Conservation (phyloP, 352 stramenopile species). For the Thalassiosira exigua region DNA sequence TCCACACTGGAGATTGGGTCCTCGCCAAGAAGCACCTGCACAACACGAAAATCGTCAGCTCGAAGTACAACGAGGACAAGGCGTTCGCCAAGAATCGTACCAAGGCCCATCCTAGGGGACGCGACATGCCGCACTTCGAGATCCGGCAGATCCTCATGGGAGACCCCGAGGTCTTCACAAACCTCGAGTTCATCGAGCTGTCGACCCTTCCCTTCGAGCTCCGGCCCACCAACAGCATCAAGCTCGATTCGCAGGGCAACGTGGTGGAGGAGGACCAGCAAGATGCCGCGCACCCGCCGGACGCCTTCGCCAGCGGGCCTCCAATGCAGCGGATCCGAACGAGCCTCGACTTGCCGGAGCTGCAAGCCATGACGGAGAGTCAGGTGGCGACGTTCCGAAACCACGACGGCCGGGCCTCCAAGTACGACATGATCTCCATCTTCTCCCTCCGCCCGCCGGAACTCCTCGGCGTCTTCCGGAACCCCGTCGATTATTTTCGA, state of each 20-base stretch:
- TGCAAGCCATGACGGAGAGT: not conserved
- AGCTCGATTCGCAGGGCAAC: not conserved
- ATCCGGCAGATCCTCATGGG: not conserved
- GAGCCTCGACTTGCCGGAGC: not conserved
- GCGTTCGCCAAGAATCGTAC: slow-evolving; percentile 12
- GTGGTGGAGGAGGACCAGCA: not conserved
- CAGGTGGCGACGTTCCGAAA: slow-evolving; percentile 11
- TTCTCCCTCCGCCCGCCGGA: slow-evolving; percentile 10
- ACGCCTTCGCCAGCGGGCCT: not conserved
- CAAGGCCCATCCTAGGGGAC: slow-evolving; percentile 9
- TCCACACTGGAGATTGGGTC: slow-evolving; percentile 8
- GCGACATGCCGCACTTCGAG: slow-evolving; percentile 2
- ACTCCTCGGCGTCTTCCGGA: slow-evolving; percentile 1
- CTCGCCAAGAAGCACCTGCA: slow-evolving; percentile 13
- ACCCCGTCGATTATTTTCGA: slow-evolving; percentile 13
- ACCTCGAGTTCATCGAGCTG: not conserved
- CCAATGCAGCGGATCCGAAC: slow-evolving; percentile 10
- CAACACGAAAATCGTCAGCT: slow-evolving; percentile 19
- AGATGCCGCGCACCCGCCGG: not conserved
- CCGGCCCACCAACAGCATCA: slow-evolving; percentile 2
- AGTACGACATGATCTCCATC: slow-evolving; percentile 7
- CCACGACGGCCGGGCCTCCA: not conserved
- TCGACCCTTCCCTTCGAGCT: slow-evolving; percentile 5
- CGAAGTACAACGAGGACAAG: slow-evolving; percentile 21
- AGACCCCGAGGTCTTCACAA: slow-evolving; percentile 5